Percentiles rank a stretch among this genome's conserved stretches.
These are phyloP conservation scores for Uronychia binucleata DNA, from an alignment of 73 alveolate species.

Conservation along the genomic window DNA sequence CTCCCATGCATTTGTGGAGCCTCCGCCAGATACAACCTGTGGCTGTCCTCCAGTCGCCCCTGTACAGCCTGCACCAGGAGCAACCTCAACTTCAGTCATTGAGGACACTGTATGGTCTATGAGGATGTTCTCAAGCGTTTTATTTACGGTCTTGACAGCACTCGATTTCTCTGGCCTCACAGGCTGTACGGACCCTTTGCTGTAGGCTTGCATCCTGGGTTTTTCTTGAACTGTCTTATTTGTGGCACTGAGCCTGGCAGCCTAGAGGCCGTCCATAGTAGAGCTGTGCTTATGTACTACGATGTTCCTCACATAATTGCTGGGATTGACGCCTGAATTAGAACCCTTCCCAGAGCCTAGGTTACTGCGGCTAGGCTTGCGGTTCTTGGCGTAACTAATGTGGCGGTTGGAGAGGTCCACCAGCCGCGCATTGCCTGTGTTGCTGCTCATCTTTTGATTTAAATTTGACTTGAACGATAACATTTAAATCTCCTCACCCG, in stretches of 20 bases:
- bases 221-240: not conserved
- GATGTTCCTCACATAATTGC: not conserved
- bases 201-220: not conserved
- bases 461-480: not conserved
- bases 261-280: not conserved
- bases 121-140: not conserved
- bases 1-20: not conserved
- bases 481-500: not conserved
- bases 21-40: no score
- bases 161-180: not conserved
- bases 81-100: not conserved
- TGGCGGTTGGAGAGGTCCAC: not conserved
- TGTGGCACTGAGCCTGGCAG: not conserved
- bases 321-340: not conserved
- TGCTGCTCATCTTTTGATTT: not conserved
- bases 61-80: no score
- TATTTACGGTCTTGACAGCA: not conserved
- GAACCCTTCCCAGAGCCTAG: not conserved
- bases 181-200: not conserved
- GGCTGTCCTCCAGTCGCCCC: not conserved
- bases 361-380: not conserved
- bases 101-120: not conserved
- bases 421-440: not conserved
- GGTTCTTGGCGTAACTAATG: not conserved
- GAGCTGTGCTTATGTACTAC: not conserved